Conservation (phyloP, 306 rosid genomes). For the Acmispon strigosus region DNA sequence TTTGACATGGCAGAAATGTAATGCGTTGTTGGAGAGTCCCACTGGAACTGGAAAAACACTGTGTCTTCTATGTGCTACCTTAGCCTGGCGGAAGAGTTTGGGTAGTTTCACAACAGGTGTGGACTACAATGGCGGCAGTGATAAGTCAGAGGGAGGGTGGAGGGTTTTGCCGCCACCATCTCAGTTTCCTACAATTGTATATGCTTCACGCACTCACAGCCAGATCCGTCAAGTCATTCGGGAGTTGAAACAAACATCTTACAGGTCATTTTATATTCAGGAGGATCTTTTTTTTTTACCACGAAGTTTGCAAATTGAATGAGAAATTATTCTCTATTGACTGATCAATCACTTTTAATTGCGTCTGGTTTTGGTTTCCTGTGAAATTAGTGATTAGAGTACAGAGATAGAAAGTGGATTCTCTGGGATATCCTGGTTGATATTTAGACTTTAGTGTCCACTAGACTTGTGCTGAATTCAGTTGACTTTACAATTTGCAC, state of each 20-base stretch:
- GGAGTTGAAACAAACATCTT: slow-evolving; percentile 77
- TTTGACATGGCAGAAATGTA: slow-evolving; percentile 49
- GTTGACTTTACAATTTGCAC: background rate
- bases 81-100: slow-evolving; percentile 92
- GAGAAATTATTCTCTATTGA: background rate
- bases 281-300: background rate
- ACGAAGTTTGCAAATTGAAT: slow-evolving; percentile 2
- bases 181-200: slow-evolving; percentile 54
- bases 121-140: slow-evolving; percentile 22
- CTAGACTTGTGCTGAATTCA: background rate
- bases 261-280: slow-evolving; percentile 50
- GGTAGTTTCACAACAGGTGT: slow-evolving; percentile 68
- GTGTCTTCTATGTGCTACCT: slow-evolving; percentile 90
- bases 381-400: background rate
- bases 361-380: background rate
- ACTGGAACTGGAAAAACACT: slow-evolving; percentile 96
- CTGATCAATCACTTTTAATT: background rate
- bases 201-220: slow-evolving; percentile 95
- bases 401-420: slow-evolving; percentile 1
- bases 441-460: slow-evolving; percentile 5
- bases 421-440: background rate
- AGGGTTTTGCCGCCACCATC: slow-evolving; percentile 37
- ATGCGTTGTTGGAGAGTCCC: slow-evolving; percentile 96
- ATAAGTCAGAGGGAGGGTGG: slow-evolving; percentile 26
- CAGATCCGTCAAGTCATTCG: slow-evolving; percentile 93